Evolutionary conservation across 495 filamentous ascomycete genomes (phyloP), one percentile per base, ranked within the genome.

Genomic region (Lasiosphaeris hirsuta): DNA sequence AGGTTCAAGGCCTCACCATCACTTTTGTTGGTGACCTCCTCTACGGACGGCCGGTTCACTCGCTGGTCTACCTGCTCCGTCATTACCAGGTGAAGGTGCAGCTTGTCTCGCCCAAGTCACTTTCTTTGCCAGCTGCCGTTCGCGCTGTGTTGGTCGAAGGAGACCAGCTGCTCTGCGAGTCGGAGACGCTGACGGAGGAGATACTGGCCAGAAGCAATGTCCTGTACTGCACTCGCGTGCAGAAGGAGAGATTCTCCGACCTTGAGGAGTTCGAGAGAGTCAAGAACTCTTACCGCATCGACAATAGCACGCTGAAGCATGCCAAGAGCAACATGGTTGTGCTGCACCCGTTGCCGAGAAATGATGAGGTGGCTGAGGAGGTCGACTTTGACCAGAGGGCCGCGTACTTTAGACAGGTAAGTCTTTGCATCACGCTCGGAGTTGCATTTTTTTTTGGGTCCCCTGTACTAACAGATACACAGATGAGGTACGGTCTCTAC

Each of bases 401-500:
- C 36, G 94, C 95, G 54, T 98, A 98, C 79, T 97, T 97, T 74
- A 86, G 94, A 89, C 94, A 98, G 87, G 94, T 96, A 76, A 79
- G 87, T 82, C 65, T 56, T 41, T 23, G 7, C 23, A 30, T 30
- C 23, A 30, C 23, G 5, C 2, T 30, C 5, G 23, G 23, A 5
- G 23, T 30, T 30, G 23, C 23, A 2, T 30, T 2, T 30, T 40
- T 50, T 49, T 9, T 18, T 14, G 30, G 23, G 10, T 47, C 34
- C 45, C 53, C 60, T 47, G 19, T 4, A 78, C 76, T 78, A 68
- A 79, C 65, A 38, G 14, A 23, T 34, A 17, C 0, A 10, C 67
- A 98, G 95, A 98, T 98, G 94, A 83, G 86, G 73, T 97, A 97
- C 76, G 94, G 94, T 57, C 84, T 98, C 53, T 97, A 96, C 80